Percentiles rank a stretch among this genome's conserved stretches.
Conservation (phyloP, 1,284 basidiomycete genomes). For the Apiotrichum sp. region DNA sequence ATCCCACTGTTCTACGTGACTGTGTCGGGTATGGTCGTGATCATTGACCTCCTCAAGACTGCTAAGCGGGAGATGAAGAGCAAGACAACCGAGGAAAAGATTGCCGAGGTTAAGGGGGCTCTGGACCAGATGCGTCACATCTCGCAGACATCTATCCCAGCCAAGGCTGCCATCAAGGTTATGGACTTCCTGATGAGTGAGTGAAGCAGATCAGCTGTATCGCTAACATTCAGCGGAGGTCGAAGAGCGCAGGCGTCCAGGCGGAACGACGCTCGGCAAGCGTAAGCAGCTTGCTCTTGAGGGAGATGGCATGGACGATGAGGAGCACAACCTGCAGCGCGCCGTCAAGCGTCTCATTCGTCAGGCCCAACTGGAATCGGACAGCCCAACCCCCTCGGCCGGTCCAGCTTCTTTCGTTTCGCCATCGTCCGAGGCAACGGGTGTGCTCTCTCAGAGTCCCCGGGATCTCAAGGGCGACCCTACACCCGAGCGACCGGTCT, state of each 20-base stretch:
- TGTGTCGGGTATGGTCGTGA: constrained; percentile 45
- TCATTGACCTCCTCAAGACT: constrained; percentile 45
- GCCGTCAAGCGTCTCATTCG: constrained; percentile 47
- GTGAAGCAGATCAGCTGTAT: constrained; percentile 1
- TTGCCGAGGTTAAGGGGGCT: constrained; percentile 40
- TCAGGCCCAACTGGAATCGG: constrained; percentile 41
- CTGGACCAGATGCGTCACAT: constrained; percentile 43
- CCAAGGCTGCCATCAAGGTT: constrained; percentile 45
- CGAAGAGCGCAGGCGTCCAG: constrained; percentile 39
- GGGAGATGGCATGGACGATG: constrained; percentile 27
- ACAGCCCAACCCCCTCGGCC: constrained; percentile 22
- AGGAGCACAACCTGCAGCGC: constrained; percentile 41
- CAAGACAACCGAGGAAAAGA: constrained; percentile 40
- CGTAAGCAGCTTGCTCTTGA: constrained; percentile 25
- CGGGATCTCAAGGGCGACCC: constrained; percentile 12
- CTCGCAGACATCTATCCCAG: constrained; percentile 43
- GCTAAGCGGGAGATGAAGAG: constrained; percentile 36
- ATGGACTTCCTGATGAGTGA: constrained; percentile 45
- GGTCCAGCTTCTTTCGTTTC: constrained; percentile 17
- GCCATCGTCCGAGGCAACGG: constrained; percentile 6
- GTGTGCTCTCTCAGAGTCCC: constrained; percentile 1
- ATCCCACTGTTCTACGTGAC: constrained; percentile 45
- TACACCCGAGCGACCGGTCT: constrained; percentile 35
- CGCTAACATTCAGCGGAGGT: constrained; percentile 32
- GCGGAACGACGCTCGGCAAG: constrained; percentile 35